These are phyloP conservation scores for Rhododendron molle DNA, from an alignment of 148 eudicot species.

Conservation along the genomic window DNA sequence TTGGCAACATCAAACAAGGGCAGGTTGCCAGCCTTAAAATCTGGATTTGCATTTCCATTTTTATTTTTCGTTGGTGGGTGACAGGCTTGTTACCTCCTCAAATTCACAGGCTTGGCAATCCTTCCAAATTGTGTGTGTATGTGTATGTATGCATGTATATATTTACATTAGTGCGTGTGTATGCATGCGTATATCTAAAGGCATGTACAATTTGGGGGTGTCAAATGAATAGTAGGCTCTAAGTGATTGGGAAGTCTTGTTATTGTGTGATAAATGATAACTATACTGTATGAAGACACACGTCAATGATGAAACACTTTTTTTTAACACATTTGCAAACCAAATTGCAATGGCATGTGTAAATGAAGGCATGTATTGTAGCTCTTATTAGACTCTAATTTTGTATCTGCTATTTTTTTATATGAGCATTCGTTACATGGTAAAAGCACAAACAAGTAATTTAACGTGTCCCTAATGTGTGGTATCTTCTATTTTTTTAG, in stretches of 20 bases:
- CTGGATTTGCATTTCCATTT: neutral
- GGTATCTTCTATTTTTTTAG: neutral
- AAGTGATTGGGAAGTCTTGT: neutral
- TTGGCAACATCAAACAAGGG: neutral
- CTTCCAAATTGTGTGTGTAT: too few species aligned
- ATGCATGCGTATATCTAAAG: neutral
- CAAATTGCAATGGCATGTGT: neutral
- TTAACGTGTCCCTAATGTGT: neutral
- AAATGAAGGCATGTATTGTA: neutral
- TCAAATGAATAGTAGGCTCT: neutral
- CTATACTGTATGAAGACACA: neutral
- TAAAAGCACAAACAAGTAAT: neutral
- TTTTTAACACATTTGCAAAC: neutral
- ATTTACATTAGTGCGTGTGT: too few species aligned
- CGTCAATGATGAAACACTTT: neutral
- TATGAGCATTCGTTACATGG: neutral
- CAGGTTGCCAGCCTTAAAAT: neutral
- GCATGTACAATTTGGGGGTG: neutral
- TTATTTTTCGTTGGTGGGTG: too few species aligned
- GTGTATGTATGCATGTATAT: too few species aligned
- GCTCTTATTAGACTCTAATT: neutral
- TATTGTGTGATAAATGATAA: neutral
- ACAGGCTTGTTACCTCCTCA: too few species aligned
- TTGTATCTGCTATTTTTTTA: neutral
- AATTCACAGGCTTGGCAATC: too few species aligned